phyloP scores from a whole-genome alignment of 1,284 basidiomycete species.

The Moesziomyces parantarcticus region DNA sequence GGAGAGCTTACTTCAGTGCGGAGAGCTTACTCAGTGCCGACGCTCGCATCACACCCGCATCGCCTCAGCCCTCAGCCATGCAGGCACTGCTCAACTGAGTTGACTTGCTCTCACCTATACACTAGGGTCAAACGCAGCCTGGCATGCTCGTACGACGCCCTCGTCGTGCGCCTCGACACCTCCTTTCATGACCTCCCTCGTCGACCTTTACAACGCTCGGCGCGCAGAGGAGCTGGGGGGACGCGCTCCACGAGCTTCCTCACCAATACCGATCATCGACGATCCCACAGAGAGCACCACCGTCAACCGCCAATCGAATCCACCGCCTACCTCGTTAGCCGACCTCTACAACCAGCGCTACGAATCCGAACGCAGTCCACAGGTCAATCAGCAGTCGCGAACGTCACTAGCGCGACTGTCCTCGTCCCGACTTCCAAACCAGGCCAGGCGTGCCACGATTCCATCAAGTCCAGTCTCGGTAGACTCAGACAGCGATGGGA shows the following conservation, averaged over 20 bases:
- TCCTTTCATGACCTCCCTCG: constrained; percentile 20
- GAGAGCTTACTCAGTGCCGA: too few species aligned
- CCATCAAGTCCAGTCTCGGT: constrained; percentile 4
- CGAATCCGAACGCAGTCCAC: constrained; percentile 6
- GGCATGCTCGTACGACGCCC: constrained; percentile 9
- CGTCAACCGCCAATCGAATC: background rate
- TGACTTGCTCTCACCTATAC: background rate
- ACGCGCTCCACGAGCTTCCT: constrained; percentile 1
- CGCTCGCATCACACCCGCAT: too few species aligned
- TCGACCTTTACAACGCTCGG: constrained; percentile 31
- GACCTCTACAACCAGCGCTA: constrained; percentile 27
- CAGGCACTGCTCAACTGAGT: too few species aligned
- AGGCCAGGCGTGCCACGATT: background rate
- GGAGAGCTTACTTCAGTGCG: too few species aligned
- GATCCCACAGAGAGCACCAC: constrained; percentile 9
- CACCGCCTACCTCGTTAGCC: constrained; percentile 11
- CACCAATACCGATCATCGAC: constrained; percentile 7
- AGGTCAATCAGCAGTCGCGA: background rate
- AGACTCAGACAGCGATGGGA: constrained; percentile 4
- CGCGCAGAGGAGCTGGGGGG: constrained; percentile 16
- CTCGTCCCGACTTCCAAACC: background rate
- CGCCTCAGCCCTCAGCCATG: too few species aligned
- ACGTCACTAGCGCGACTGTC: background rate
- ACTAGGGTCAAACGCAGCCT: too few species aligned
- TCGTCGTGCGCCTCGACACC: constrained; percentile 2